phyloP scores from a whole-genome alignment of 2,329 filamentous ascomycete species.

The Piedraia hortae region DNA sequence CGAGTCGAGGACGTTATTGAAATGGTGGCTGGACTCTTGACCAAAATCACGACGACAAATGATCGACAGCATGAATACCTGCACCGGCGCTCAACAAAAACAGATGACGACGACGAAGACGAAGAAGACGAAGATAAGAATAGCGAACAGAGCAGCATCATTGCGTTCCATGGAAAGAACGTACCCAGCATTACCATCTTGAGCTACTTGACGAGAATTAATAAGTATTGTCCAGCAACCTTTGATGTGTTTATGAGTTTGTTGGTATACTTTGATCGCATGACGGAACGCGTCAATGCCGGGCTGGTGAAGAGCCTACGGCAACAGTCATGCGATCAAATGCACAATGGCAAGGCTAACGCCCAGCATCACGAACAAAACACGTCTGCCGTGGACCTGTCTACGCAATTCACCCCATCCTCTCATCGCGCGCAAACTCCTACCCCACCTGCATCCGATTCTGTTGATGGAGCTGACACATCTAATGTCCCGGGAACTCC shows the following conservation, averaged over 20 bases:
- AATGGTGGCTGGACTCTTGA: conserved; percentile 89
- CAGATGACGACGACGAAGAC: too few relatives aligned
- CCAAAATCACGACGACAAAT: conserved; percentile 93
- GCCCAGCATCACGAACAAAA: conserved; percentile 17
- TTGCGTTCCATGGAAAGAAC: conserved; percentile 95
- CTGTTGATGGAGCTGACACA: conserved; percentile 15
- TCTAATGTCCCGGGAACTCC: conserved; percentile 13
- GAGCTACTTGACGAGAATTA: conserved; percentile 83
- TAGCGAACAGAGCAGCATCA: conserved; percentile 51
- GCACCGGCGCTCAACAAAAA: conserved; percentile 42
- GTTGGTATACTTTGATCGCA: conserved; percentile 91
- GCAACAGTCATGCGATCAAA: too few relatives aligned
- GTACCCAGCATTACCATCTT: conserved; percentile 90
- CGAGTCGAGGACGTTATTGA: conserved; percentile 92
- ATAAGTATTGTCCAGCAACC: conserved; percentile 96
- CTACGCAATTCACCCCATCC: conserved; percentile 9
- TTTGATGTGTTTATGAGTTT: conserved; percentile 94
- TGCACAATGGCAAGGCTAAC: too few relatives aligned
- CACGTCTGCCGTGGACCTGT: conserved; percentile 5
- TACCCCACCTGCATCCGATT: conserved; percentile 23
- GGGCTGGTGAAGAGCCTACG: conserved; percentile 39
- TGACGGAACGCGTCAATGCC: conserved; percentile 87
- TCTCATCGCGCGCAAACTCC: too few relatives aligned
- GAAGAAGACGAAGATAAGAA: too few relatives aligned
- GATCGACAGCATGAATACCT: conserved; percentile 79